Base-by-base conservation (phyloP, 2,329 filamentous ascomycete species). In the Epichloe typhina region DNA sequence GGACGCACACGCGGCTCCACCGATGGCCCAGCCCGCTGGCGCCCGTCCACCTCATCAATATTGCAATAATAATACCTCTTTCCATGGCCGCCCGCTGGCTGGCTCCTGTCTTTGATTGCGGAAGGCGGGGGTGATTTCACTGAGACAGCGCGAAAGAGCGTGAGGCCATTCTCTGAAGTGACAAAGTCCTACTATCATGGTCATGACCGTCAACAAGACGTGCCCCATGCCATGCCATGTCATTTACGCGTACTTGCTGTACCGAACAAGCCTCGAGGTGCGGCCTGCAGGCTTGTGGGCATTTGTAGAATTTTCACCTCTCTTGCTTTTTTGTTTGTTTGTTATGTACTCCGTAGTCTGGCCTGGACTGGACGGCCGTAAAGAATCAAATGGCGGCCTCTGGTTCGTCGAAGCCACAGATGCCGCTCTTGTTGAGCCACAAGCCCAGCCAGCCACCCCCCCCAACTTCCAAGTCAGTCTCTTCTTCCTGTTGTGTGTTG, bases 1-100 rank as follows among this genome's bases (percentile, higher is more conserved):
- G 35, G 31, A 35, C 46, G 13, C 21, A 36, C 21, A 39, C 35
- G 39, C 40, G 40, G 35, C 46, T 48, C 50, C 46, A 48, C 46
- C 46, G 17, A 43, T 45, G 50, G 50, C 50, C 46, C 50, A 48
- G 33, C 50, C 40, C 40, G 50, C 46, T 49, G 50, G 40, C 47
- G 39, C 40, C 47, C 40, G 40, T 43, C 39, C 39, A 19, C n/a
- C 13, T 9, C 9, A 31, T 9, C 8, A 7, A 9, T 31, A 9
- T 2, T 9, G 9, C 9, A 9, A 33, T 35, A 17, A 17, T 17
- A 11, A 44, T 44, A n/a, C 42, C 33, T n/a, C 42, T 9, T 19
- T 44, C 12, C 26, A 19, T 19, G 31, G 43, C 31, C 43, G 43
- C 17, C 21, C n/a, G n/a, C 35, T 36, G 43, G 43, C 17, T 7